phyloP scores from a whole-genome alignment of 148 eudicot species.

The Oxyria digyna region DNA sequence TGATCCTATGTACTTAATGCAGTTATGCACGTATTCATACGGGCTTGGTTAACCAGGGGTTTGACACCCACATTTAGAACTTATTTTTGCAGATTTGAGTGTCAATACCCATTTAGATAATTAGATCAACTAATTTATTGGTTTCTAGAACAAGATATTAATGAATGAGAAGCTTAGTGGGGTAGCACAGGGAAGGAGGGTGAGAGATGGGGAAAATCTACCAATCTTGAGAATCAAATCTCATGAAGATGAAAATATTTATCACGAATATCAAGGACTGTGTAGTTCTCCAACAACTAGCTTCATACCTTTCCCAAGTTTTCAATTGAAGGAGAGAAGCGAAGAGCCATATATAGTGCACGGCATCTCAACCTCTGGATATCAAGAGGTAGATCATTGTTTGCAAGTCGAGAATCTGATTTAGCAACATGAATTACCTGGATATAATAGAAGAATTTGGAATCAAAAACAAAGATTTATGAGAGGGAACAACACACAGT shows the following conservation, averaged over 20 bases:
- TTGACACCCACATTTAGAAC: not conserved
- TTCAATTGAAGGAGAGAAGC: constrained; percentile 72
- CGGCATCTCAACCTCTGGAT: constrained; percentile 89
- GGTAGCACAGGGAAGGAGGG: not conserved
- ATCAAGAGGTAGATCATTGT: constrained; percentile 85
- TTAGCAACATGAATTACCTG: constrained; percentile 91
- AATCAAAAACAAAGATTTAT: not conserved
- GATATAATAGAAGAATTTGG: not conserved
- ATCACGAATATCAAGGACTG: not conserved
- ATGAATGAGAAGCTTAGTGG: not conserved
- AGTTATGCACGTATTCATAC: not conserved
- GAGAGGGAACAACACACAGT: not conserved
- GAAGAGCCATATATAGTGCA: constrained; percentile 64
- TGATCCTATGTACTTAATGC: not conserved
- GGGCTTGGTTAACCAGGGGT: not conserved
- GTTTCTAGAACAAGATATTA: not conserved
- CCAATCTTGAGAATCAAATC: not conserved
- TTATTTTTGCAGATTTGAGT: not conserved
- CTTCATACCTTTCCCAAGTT: constrained; percentile 67
- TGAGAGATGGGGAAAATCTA: not conserved
- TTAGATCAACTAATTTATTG: not conserved
- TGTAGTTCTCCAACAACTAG: not conserved
- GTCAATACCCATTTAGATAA: not conserved
- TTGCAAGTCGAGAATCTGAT: constrained; percentile 92
- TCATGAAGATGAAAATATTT: not conserved